Conservation (phyloP, 768 basidiomycete species). For the Hirschioporus abietinus region DNA sequence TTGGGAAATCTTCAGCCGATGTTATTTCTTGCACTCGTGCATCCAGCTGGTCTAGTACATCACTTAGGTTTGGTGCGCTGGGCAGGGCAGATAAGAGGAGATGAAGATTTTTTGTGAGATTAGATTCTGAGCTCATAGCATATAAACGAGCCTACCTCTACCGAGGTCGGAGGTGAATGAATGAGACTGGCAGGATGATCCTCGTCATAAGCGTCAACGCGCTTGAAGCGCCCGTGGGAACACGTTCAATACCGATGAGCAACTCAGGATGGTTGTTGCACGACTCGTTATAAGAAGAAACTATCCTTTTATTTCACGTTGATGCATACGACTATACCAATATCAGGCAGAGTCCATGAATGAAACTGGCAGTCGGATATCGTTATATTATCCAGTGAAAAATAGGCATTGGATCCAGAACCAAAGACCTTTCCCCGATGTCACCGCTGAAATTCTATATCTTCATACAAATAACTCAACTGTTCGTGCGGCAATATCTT, state of each 20-base stretch:
- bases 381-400: too few relatives aligned
- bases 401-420: too few relatives aligned
- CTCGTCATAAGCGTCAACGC: background rate
- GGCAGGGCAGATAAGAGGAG: constrained; percentile 48
- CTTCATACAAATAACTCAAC: too few relatives aligned
- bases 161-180: background rate
- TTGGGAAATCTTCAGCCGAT: constrained; percentile 41
- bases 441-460: too few relatives aligned
- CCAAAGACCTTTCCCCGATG: too few relatives aligned
- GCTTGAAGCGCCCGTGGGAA: background rate
- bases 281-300: too few relatives aligned
- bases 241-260: background rate
- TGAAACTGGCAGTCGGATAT: too few relatives aligned
- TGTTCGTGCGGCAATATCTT: too few relatives aligned
- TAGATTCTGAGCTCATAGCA: constrained; percentile 28
- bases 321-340: too few relatives aligned
- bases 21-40: constrained; percentile 48
- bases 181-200: background rate
- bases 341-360: too few relatives aligned
- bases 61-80: constrained; percentile 45
- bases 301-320: too few relatives aligned
- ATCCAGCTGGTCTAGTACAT: constrained; percentile 46
- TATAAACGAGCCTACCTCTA: background rate
- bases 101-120: constrained; percentile 48
- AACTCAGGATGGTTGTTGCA: too few relatives aligned